phyloP scores from a whole-genome alignment of 2,329 filamentous ascomycete genomes.

The Colletotrichum chlorophyti region DNA sequence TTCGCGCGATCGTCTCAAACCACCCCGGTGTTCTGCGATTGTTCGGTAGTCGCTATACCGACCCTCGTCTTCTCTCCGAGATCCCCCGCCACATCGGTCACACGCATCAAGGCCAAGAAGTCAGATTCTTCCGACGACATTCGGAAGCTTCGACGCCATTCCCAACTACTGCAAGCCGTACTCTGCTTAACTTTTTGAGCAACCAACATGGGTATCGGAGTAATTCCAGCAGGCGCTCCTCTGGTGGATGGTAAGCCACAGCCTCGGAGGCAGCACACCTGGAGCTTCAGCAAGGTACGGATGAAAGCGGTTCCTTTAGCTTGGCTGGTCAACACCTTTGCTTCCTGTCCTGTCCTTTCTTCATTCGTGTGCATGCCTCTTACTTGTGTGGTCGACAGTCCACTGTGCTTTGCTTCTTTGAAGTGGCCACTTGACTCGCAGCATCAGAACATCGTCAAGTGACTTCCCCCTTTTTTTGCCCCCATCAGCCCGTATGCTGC shows the following conservation, averaged over 20 bases:
- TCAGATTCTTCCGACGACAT: neutral
- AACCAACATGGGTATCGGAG: constrained; percentile 26
- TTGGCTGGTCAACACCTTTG: too few relatives aligned
- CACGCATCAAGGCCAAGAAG: neutral
- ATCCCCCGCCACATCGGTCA: constrained; percentile 21
- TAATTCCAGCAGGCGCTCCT: constrained; percentile 21
- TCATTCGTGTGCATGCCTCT: neutral
- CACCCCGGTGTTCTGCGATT: constrained; percentile 8
- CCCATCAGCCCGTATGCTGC: neutral
- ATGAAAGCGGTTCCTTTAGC: neutral
- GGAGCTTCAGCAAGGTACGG: constrained; percentile 49
- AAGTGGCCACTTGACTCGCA: neutral
- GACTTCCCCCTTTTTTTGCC: neutral
- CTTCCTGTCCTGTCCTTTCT: neutral
- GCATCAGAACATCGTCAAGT: constrained; percentile 10
- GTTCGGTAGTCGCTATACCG: constrained; percentile 24
- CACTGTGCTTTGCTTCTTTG: neutral
- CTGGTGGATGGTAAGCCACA: constrained; percentile 14
- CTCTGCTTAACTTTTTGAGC: neutral
- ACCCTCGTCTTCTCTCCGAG: constrained; percentile 8
- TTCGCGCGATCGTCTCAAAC: constrained; percentile 6
- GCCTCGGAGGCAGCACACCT: constrained; percentile 45
- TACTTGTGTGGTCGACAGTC: neutral
- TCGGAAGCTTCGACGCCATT: neutral
- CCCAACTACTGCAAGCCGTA: neutral